Percentiles rank a stretch among this genome's conserved stretches.
Conservation (phyloP, 768 basidiomycete species). For the Termitomyces sp. region DNA sequence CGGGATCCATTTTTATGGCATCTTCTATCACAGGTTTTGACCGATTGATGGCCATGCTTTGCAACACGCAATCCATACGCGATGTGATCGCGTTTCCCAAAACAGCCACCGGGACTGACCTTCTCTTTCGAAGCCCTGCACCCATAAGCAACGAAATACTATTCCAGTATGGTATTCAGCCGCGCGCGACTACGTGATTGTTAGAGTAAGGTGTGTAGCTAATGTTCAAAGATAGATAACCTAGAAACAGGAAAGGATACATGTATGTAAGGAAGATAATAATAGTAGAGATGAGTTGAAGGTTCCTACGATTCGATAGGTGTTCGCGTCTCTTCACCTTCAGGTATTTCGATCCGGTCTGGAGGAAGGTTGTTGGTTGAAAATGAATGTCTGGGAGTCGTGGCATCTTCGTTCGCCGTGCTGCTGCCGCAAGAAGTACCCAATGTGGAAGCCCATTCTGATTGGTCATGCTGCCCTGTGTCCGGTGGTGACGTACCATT, state of each 20-base stretch:
- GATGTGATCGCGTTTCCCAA: constrained; percentile 98
- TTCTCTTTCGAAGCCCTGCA: constrained; percentile 86
- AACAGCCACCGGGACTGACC: constrained; percentile 76
- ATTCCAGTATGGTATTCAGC: constrained; percentile 58
- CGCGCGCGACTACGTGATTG: constrained; percentile 17
- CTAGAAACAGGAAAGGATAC: constrained; percentile 16
- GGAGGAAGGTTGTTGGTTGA: constrained; percentile 16
- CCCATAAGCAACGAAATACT: constrained; percentile 46
- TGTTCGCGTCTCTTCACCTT: constrained; percentile 20
- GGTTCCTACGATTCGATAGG: constrained; percentile 9
- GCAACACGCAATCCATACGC: constrained; percentile 80
- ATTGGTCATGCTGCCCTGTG: constrained; percentile 22
- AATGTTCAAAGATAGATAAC: constrained; percentile 17
- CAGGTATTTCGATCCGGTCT: constrained; percentile 14
- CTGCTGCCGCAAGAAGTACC: constrained; percentile 30
- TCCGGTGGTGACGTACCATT: constrained; percentile 21
- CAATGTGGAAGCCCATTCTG: constrained; percentile 37
- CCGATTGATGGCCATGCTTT: constrained; percentile 87
- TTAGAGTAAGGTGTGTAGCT: constrained; percentile 11
- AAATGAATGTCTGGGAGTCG: constrained; percentile 42
- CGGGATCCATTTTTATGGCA: not conserved
- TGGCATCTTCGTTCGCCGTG: constrained; percentile 27
- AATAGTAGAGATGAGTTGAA: constrained; percentile 12
- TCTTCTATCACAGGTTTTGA: constrained; percentile 65
- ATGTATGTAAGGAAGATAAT: constrained; percentile 14